Percentiles rank a stretch among this genome's conserved stretches.
Evolutionary conservation across 257 asterid species (phyloP).

Genomic region (Jacaranda copaia): DNA sequence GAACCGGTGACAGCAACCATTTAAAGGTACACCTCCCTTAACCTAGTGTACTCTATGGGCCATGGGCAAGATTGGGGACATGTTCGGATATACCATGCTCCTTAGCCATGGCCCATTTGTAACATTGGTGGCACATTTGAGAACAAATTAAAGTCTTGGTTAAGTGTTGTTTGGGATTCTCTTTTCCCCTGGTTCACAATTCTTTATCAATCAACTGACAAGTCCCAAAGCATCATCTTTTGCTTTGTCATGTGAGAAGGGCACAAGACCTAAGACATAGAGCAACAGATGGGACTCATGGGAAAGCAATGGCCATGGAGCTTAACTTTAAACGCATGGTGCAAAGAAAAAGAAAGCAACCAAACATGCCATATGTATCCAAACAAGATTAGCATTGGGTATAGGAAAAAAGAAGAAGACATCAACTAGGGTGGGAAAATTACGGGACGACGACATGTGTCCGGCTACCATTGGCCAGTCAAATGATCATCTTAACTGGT

Average conservation of each 20-base stretch:
- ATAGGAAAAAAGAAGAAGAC: neutral
- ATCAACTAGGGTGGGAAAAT: neutral
- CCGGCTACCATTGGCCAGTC: neutral
- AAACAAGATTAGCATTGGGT: constrained; percentile 22
- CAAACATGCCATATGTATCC: constrained; percentile 45
- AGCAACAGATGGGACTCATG: constrained; percentile 49
- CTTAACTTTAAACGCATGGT: constrained; percentile 56
- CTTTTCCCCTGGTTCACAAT: constrained; percentile 25
- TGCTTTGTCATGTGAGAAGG: constrained; percentile 28
- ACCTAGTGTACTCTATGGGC: constrained; percentile 17
- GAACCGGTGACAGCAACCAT: neutral
- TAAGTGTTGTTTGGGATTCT: constrained; percentile 33
- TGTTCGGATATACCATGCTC: constrained; percentile 20
- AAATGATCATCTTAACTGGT: constrained; percentile 4
- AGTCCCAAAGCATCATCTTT: neutral
- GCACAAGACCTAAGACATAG: constrained; percentile 28
- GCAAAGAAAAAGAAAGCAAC: constrained; percentile 61
- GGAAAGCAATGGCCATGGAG: constrained; percentile 47
- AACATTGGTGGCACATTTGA: constrained; percentile 2
- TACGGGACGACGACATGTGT: constrained; percentile 21
- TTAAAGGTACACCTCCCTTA: constrained; percentile 31
- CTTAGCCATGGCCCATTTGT: constrained; percentile 19
- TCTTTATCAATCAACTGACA: constrained; percentile 3
- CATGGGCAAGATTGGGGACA: constrained; percentile 8
- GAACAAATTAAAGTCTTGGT: constrained; percentile 37